Evolutionary conservation across 148 eudicot species (phyloP).

Genomic region (Dianthus caryophyllus): DNA sequence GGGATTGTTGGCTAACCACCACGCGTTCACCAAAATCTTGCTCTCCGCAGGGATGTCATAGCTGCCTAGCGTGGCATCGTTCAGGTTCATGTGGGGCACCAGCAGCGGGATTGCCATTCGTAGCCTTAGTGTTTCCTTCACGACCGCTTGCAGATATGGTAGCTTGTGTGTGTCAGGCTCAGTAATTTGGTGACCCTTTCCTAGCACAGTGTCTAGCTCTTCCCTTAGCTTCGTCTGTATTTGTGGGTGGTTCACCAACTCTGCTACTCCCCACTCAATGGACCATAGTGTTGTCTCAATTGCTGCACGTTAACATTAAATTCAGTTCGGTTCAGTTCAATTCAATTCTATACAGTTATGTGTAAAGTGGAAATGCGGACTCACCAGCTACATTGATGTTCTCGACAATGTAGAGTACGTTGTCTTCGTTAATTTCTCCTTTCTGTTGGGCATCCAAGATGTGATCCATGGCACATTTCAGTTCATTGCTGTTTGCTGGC

Average conservation of each 20-base stretch:
- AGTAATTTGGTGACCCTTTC: constrained; percentile 52
- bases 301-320: constrained; percentile 35
- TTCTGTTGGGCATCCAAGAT: constrained; percentile 69
- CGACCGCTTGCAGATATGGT: constrained; percentile 73
- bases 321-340: neutral
- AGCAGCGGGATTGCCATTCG: constrained; percentile 73
- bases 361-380: neutral
- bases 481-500: constrained; percentile 36
- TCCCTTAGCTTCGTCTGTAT: constrained; percentile 61
- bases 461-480: constrained; percentile 76
- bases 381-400: constrained; percentile 84
- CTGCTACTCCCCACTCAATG: constrained; percentile 78
- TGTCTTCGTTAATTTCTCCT: constrained; percentile 83
- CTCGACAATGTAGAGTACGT: constrained; percentile 79
- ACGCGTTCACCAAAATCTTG: constrained; percentile 69
- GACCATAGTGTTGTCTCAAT: constrained; percentile 87
- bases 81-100: constrained; percentile 86
- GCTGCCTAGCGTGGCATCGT: constrained; percentile 59
- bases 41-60: constrained; percentile 82
- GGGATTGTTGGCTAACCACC: constrained; percentile 84
- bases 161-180: constrained; percentile 62
- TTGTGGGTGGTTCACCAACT: constrained; percentile 67
- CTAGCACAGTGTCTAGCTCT: constrained; percentile 58
- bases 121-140: constrained; percentile 67
- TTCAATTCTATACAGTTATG: too few species aligned